Evolutionary conservation across 129 eudicot genomes (phyloP).

Genomic region (Smallanthus sonchifolius): DNA sequence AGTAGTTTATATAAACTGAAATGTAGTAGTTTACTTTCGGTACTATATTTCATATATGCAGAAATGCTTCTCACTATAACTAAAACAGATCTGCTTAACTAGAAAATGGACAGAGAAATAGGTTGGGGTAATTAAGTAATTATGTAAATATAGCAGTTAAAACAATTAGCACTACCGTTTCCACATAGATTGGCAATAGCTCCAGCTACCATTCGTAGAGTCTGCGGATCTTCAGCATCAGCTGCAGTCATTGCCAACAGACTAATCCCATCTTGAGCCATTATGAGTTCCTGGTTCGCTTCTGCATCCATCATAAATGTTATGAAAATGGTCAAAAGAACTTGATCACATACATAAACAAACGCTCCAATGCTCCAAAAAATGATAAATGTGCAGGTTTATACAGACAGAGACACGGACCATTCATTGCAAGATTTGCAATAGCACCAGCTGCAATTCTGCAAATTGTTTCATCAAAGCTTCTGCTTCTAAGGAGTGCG

Average conservation of each 20-base stretch:
- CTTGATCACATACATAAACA: neutral
- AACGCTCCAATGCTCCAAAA: neutral
- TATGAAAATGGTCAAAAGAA: neutral
- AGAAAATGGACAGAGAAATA: neutral
- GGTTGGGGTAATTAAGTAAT: neutral
- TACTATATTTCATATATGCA: neutral
- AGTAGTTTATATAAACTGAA: neutral
- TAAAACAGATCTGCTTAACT: too few species aligned
- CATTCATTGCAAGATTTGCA: conserved; percentile 99
- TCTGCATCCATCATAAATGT: conserved; percentile 42
- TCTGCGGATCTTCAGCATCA: conserved; percentile 98
- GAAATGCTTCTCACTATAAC: too few species aligned
- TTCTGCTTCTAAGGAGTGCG: conserved; percentile 77
- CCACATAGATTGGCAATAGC: conserved; percentile 98
- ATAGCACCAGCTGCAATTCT: conserved; percentile 99
- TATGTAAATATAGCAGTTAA: neutral
- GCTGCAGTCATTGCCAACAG: conserved; percentile 88
- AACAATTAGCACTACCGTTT: conserved; percentile 49
- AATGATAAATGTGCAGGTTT: neutral
- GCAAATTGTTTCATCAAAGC: conserved; percentile 88
- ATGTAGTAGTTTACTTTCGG: neutral
- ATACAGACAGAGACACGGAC: conserved; percentile 31
- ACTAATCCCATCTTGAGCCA: conserved; percentile 93
- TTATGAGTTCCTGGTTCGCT: conserved; percentile 92
- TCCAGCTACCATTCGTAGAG: conserved; percentile 99